Evolutionary conservation across 495 filamentous ascomycete genomes (phyloP).

Genomic region (Pyrenula aspistea): DNA sequence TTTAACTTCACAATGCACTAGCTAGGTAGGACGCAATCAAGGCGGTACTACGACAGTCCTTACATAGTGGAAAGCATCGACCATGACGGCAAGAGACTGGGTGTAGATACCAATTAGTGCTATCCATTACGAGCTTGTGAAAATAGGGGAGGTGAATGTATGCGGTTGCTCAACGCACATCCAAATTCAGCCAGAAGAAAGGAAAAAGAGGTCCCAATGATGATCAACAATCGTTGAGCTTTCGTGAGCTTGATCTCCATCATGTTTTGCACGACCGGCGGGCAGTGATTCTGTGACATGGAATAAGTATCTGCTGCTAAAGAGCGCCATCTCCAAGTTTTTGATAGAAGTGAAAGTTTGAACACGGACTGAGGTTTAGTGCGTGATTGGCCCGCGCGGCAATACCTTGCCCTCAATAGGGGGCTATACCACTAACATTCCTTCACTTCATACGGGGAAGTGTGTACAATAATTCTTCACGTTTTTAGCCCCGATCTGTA

Average conservation of each 20-base stretch:
- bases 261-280: background rate
- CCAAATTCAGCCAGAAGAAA: background rate
- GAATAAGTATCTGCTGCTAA: too few species aligned
- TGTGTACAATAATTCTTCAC: too few species aligned
- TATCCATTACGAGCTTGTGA: background rate
- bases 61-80: conserved; percentile 92
- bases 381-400: too few species aligned
- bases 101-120: background rate
- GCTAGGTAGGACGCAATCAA: too few species aligned
- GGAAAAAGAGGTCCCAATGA: background rate
- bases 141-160: background rate
- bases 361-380: too few species aligned
- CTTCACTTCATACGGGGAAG: too few species aligned
- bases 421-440: too few species aligned
- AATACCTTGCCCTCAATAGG: too few species aligned
- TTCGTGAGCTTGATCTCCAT: background rate
- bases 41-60: background rate
- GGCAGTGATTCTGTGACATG: background rate
- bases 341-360: too few species aligned
- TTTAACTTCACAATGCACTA: too few species aligned
- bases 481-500: too few species aligned
- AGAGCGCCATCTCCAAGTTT: too few species aligned
- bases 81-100: conserved; percentile 82
- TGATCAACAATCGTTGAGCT: background rate
- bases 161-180: background rate